phyloP scores from a whole-genome alignment of 73 alveolate genomes.

The Effrenium voratum region DNA sequence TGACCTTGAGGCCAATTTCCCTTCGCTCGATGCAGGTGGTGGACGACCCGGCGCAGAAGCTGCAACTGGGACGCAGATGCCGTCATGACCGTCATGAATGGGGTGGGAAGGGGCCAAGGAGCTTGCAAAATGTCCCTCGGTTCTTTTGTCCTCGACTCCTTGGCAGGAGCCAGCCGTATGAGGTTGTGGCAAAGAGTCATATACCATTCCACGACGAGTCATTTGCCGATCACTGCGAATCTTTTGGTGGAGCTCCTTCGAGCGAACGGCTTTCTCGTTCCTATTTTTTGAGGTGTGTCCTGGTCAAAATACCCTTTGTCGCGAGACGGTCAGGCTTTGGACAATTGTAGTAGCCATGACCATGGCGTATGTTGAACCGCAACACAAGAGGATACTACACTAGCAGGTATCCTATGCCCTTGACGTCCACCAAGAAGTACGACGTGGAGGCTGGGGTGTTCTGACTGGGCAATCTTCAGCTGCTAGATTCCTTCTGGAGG shows the following conservation, averaged over 20 bases:
- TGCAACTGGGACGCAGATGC: not conserved
- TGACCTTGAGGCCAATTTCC: no score
- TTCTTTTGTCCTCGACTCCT: not conserved
- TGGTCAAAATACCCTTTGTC: no score
- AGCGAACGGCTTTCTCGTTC: not conserved
- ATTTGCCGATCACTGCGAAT: not conserved
- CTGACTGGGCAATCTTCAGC: not conserved
- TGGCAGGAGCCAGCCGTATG: not conserved
- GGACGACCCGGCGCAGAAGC: conserved; percentile 66
- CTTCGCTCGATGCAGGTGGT: conserved; percentile 78
- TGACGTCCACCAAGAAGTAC: conserved; percentile 69
- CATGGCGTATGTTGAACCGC: no score
- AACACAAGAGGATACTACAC: no score
- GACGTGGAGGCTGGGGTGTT: conserved; percentile 31
- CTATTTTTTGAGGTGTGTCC: no score
- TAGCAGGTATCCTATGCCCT: conserved; percentile 91
- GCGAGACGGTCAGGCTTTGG: no score
- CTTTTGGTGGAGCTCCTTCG: not conserved
- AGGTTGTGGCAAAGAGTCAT: not conserved
- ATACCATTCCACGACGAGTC: not conserved
- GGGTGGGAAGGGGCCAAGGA: not conserved
- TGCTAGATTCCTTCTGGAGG: not conserved
- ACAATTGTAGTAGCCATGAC: no score
- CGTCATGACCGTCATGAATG: not conserved
- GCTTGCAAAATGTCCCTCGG: not conserved